These are phyloP conservation scores for Fusarium tjaetaba DNA, from an alignment of 2,329 filamentous ascomycete species.

Conservation along the genomic window DNA sequence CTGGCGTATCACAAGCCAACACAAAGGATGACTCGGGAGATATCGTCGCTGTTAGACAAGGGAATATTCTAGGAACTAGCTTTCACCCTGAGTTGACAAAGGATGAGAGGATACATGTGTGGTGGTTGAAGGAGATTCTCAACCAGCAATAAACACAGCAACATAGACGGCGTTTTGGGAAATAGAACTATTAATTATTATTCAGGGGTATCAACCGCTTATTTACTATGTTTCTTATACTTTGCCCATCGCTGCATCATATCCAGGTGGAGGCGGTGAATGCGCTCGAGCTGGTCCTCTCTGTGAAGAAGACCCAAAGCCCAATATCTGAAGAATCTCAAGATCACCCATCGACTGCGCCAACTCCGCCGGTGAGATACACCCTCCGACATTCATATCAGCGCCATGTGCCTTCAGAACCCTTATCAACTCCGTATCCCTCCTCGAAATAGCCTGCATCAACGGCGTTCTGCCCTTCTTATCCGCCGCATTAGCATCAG, in stretches of 20 bases:
- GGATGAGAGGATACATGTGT: conserved; percentile 87
- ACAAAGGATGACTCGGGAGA: conserved; percentile 66
- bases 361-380: conserved; percentile 37
- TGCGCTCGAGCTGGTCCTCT: conserved; percentile 9
- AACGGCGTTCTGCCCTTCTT: conserved; percentile 47
- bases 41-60: conserved; percentile 89
- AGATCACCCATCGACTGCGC: conserved; percentile 38
- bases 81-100: conserved; percentile 95
- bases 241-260: conserved; percentile 28
- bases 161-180: conserved; percentile 19
- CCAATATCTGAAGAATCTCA: conserved; percentile 43
- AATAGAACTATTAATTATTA: conserved; percentile 14
- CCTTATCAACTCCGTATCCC: conserved; percentile 43
- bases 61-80: conserved; percentile 92
- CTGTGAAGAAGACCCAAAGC: conserved; percentile 17
- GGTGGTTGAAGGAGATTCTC: conserved; percentile 84
- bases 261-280: conserved; percentile 40
- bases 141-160: conserved; percentile 23
- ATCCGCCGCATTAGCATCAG: conserved; percentile 46
- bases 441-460: conserved; percentile 45
- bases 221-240: neutral
- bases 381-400: conserved; percentile 27
- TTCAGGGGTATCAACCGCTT: conserved; percentile 14
- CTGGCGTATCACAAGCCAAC: conserved; percentile 51
- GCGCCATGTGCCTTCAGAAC: conserved; percentile 45